Evolutionary conservation across 345 rosid species (phyloP).

Genomic region (Citrus sinensis): DNA sequence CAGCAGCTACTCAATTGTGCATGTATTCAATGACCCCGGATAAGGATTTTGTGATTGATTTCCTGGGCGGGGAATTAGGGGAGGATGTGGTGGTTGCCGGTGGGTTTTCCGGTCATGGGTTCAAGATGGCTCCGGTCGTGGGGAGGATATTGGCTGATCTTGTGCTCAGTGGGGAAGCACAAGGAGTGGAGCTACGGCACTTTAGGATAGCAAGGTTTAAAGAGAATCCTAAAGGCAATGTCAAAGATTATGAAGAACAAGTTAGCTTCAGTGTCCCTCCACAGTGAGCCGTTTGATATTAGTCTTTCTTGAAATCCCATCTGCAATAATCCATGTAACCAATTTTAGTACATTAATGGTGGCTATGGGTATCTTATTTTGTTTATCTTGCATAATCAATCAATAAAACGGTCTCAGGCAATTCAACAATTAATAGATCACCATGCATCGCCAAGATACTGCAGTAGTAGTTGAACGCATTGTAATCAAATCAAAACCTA

Average conservation of each 20-base stretch:
- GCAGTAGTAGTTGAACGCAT: no score
- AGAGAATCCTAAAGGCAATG: conserved; percentile 59
- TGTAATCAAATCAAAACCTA: neutral
- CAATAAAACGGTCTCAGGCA: neutral
- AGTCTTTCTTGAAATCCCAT: neutral
- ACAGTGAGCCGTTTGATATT: neutral
- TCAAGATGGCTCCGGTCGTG: conserved; percentile 79
- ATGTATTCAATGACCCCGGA: conserved; percentile 85
- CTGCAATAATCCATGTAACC: neutral
- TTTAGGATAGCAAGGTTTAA: conserved; percentile 60
- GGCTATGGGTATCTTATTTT: neutral
- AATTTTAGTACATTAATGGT: neutral
- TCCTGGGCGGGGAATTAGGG: conserved; percentile 72
- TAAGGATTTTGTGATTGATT: conserved; percentile 81
- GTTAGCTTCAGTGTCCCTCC: conserved; percentile 21
- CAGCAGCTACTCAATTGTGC: conserved; percentile 65
- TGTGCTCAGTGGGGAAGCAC: conserved; percentile 42
- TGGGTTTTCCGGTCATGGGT: conserved; percentile 93
- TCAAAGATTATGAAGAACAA: conserved; percentile 50
- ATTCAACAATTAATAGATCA: neutral
- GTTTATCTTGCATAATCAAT: neutral
- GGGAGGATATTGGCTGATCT: conserved; percentile 73
- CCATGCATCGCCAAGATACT: neutral
- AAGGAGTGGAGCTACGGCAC: conserved; percentile 49
- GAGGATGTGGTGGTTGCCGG: conserved; percentile 66